phyloP scores from a whole-genome alignment of 148 eudicot genomes.

The Gaultheria prostrata region DNA sequence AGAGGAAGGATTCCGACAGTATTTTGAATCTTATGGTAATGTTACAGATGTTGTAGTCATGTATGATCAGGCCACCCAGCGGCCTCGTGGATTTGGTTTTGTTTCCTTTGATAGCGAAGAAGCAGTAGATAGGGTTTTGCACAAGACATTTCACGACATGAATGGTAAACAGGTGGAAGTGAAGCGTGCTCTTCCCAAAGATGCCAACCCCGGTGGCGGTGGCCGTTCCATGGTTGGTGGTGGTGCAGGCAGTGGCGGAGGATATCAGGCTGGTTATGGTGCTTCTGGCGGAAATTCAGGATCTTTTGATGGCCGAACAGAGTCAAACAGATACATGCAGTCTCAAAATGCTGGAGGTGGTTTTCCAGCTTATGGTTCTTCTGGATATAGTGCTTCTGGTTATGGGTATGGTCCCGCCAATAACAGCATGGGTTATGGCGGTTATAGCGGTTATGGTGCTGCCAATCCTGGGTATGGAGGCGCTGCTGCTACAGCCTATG shows the following conservation, averaged over 20 bases:
- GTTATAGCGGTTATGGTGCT: slow-evolving; percentile 65
- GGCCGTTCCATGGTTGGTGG: slow-evolving; percentile 59
- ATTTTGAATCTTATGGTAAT: slow-evolving; percentile 76
- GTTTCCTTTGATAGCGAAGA: slow-evolving; percentile 89
- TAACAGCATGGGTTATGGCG: slow-evolving; percentile 73
- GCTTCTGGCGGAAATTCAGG: slow-evolving; percentile 57
- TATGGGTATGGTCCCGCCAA: slow-evolving; percentile 80
- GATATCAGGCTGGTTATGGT: slow-evolving; percentile 63
- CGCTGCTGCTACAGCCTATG: slow-evolving; percentile 61
- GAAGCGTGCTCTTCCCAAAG: slow-evolving; percentile 96
- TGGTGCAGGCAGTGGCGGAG: slow-evolving; percentile 38
- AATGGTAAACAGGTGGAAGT: slow-evolving; percentile 94
- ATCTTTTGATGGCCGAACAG: slow-evolving; percentile 72
- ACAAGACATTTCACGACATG: slow-evolving; percentile 81
- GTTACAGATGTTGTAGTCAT: slow-evolving; percentile 92
- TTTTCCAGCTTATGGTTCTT: slow-evolving; percentile 64
- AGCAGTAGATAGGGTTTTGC: slow-evolving; percentile 92
- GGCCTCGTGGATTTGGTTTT: slow-evolving; percentile 97
- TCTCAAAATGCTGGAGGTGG: slow-evolving; percentile 72
- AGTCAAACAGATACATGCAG: slow-evolving; percentile 72
- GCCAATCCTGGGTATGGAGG: slow-evolving; percentile 20
- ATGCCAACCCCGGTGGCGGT: slow-evolving; percentile 74
- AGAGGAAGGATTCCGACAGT: slow-evolving; percentile 87
- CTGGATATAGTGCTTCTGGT: slow-evolving; percentile 71
- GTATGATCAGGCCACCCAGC: slow-evolving; percentile 87